Evolutionary conservation across 2,329 filamentous ascomycete genomes (phyloP).

Genomic region (Colletotrichum sp.): DNA sequence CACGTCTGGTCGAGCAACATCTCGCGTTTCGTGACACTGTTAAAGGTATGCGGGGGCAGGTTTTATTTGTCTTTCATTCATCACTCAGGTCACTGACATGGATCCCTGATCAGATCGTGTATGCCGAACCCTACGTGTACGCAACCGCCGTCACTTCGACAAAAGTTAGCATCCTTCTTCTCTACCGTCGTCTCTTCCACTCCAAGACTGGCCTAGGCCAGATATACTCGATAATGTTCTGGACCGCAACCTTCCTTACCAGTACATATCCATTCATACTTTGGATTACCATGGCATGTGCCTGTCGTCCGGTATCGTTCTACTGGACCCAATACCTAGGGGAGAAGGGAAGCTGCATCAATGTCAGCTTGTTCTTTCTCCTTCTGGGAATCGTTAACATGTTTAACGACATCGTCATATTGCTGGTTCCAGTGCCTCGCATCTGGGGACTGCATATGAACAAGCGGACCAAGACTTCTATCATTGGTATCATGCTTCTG

Average conservation of each 20-base stretch:
- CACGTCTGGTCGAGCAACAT: neutral
- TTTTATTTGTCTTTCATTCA: neutral
- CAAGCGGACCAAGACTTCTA: slow-evolving; percentile 3
- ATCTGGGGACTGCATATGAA: slow-evolving; percentile 16
- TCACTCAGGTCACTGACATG: neutral
- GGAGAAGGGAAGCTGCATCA: neutral
- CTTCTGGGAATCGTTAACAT: slow-evolving; percentile 5
- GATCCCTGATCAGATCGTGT: neutral
- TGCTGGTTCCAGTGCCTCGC: slow-evolving; percentile 8
- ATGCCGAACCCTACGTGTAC: slow-evolving; percentile 12
- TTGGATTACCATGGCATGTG: slow-evolving; percentile 8
- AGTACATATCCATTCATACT: slow-evolving; percentile 4
- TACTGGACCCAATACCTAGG: slow-evolving; percentile 13
- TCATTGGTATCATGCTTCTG: slow-evolving; percentile 6
- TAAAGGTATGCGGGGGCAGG: neutral
- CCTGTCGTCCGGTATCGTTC: slow-evolving; percentile 1
- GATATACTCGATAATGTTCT: neutral
- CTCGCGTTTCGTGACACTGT: neutral
- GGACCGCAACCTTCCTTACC: neutral
- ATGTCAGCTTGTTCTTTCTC: slow-evolving; percentile 2
- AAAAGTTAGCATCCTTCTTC: slow-evolving; percentile 15
- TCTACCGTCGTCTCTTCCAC: slow-evolving; percentile 3
- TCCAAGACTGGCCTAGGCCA: neutral
- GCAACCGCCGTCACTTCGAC: slow-evolving; percentile 7
- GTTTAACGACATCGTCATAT: slow-evolving; percentile 18